phyloP scores from a whole-genome alignment of 345 rosid genomes.

The Litchi chinensis region DNA sequence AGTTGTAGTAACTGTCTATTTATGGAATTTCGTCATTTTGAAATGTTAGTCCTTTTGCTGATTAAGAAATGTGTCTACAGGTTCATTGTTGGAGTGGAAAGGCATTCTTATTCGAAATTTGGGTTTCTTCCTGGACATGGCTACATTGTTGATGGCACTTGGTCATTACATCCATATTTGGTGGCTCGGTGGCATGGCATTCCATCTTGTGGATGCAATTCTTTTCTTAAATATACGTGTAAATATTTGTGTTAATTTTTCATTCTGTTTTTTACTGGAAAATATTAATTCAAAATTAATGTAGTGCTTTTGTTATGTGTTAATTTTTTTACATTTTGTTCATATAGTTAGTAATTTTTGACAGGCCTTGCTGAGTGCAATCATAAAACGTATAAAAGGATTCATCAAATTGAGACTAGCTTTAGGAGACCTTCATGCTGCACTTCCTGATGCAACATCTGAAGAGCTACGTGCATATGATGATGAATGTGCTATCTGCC shows the following conservation, averaged over 20 bases:
- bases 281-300: background rate
- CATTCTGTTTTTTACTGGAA: conserved; percentile 4
- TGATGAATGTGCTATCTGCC: conserved; percentile 99
- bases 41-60: conserved; percentile 14
- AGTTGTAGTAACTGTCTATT: background rate
- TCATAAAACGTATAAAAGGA: conserved; percentile 86
- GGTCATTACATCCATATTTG: conserved; percentile 91
- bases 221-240: conserved; percentile 92
- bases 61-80: conserved; percentile 43
- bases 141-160: conserved; percentile 85
- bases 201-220: conserved; percentile 91
- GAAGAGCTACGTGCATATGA: conserved; percentile 85
- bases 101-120: conserved; percentile 82
- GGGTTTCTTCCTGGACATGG: conserved; percentile 95
- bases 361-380: conserved; percentile 94
- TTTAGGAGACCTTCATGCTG: conserved; percentile 90
- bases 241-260: conserved; percentile 34
- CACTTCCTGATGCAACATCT: conserved; percentile 96
- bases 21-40: conserved; percentile 3
- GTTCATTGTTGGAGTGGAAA: conserved; percentile 93
- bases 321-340: conserved; percentile 7
- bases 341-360: conserved; percentile 25
- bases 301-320: conserved; percentile 19
- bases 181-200: conserved; percentile 97
- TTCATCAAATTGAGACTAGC: conserved; percentile 84